Conservation (phyloP, 225 moss, liverwort and hornwort species). For the Neckera pumila region DNA sequence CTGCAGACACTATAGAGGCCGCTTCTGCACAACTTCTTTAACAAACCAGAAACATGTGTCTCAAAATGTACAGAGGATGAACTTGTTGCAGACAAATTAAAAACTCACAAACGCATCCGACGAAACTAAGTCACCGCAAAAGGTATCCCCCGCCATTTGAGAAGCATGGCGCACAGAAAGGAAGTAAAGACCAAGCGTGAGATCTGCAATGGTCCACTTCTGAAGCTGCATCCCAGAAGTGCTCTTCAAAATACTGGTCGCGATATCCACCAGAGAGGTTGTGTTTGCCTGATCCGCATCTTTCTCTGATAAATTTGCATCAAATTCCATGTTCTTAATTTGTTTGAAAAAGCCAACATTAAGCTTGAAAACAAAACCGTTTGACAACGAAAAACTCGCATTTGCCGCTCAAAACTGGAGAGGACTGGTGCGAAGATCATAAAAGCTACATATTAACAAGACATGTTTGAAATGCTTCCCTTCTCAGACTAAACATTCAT, state of each 20-base stretch:
- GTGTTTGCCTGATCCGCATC: conserved; percentile 41
- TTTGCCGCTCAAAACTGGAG: neutral
- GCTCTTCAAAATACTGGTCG: conserved; percentile 64
- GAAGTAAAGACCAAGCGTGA: conserved; percentile 89
- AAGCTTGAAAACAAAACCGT: neutral
- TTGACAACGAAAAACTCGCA: neutral
- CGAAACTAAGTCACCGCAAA: conserved; percentile 55
- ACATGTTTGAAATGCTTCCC: neutral
- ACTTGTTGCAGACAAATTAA: neutral
- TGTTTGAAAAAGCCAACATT: neutral
- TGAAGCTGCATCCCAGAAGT: conserved; percentile 89
- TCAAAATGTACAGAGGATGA: neutral
- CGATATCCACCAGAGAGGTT: conserved; percentile 66
- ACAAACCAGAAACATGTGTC: neutral
- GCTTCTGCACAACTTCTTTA: neutral
- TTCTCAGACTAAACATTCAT: neutral
- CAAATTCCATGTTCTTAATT: neutral
- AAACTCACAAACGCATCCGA: conserved; percentile 48
- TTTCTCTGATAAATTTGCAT: conserved; percentile 27
- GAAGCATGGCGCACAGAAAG: conserved; percentile 78
- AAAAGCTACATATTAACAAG: neutral
- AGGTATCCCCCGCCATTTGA: conserved; percentile 63
- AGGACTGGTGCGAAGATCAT: neutral
- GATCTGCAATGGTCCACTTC: conserved; percentile 80
- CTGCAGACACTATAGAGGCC: neutral